Evolutionary conservation across 2,329 filamentous ascomycete genomes (phyloP).

Genomic region (Hypomyces rosellus): DNA sequence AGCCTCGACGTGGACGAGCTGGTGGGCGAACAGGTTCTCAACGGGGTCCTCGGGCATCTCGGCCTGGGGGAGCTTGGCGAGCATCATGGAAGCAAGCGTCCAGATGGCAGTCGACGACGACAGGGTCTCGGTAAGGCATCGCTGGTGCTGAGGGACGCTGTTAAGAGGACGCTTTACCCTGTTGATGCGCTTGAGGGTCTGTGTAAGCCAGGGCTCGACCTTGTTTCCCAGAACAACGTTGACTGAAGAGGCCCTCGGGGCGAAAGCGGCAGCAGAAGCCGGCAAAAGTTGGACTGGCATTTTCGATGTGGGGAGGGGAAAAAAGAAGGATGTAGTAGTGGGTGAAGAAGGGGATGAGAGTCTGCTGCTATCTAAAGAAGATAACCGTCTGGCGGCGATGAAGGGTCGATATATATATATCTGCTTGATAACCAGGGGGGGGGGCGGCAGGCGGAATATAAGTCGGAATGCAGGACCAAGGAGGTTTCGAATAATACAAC

Average conservation of each 20-base stretch:
- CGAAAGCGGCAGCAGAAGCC: constrained; percentile 93
- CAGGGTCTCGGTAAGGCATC: constrained; percentile 90
- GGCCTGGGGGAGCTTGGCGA: constrained; percentile 80
- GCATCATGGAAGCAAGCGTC: constrained; percentile 88
- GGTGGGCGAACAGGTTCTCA: constrained; percentile 87
- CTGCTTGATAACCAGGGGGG: too few relatives aligned
- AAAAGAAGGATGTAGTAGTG: neutral
- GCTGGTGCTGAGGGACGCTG: constrained; percentile 90
- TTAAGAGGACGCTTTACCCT: constrained; percentile 94
- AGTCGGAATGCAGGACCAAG: too few relatives aligned
- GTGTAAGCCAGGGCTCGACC: constrained; percentile 93
- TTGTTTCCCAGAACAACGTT: constrained; percentile 91
- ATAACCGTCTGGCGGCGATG: neutral
- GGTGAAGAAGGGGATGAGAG: neutral
- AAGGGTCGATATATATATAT: constrained; percentile 2
- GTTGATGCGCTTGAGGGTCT: constrained; percentile 95
- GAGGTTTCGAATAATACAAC: too few relatives aligned
- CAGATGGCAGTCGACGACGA: constrained; percentile 88
- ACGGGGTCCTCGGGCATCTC: constrained; percentile 78
- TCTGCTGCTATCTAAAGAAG: neutral
- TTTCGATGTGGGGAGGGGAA: constrained; percentile 20
- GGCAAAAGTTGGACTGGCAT: constrained; percentile 95
- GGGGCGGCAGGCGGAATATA: too few relatives aligned
- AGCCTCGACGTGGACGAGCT: constrained; percentile 87
- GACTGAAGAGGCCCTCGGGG: constrained; percentile 79